Evolutionary conservation across 164 flowering plant species (phyloP).

Genomic region (Vitis amurensis): DNA sequence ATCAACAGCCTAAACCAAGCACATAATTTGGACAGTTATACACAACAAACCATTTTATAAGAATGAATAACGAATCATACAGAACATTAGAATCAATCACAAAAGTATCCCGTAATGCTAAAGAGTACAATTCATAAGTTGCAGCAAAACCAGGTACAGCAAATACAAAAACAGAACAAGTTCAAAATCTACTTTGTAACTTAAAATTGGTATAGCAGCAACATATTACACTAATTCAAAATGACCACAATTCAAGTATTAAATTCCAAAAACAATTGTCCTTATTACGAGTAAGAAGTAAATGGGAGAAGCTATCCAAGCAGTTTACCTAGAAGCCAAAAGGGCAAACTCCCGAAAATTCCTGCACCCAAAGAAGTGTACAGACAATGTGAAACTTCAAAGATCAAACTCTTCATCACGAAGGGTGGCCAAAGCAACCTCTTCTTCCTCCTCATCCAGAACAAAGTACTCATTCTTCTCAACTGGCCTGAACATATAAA

Average conservation of each 20-base stretch:
- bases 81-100: not conserved
- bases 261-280: not conserved
- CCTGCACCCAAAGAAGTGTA: too few species aligned
- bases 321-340: not conserved
- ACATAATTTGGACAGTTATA: too few species aligned
- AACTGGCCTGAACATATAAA: constrained; percentile 72
- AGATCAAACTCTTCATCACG: constrained; percentile 77
- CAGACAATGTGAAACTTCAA: constrained; percentile 18
- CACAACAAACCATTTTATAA: too few species aligned
- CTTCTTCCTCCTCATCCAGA: constrained; percentile 79
- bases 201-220: not conserved
- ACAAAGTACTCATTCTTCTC: constrained; percentile 77
- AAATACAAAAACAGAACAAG: not conserved
- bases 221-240: not conserved
- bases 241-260: not conserved
- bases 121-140: not conserved
- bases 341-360: not conserved
- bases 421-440: constrained; percentile 59
- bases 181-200: not conserved
- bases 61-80: too few species aligned
- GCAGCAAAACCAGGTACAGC: not conserved
- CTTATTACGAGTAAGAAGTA: not conserved
- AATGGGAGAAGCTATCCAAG: not conserved
- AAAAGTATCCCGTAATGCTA: not conserved
- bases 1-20: too few species aligned